Base-by-base conservation (phyloP, 495 filamentous ascomycete species). In the Filosporella fistucella region DNA sequence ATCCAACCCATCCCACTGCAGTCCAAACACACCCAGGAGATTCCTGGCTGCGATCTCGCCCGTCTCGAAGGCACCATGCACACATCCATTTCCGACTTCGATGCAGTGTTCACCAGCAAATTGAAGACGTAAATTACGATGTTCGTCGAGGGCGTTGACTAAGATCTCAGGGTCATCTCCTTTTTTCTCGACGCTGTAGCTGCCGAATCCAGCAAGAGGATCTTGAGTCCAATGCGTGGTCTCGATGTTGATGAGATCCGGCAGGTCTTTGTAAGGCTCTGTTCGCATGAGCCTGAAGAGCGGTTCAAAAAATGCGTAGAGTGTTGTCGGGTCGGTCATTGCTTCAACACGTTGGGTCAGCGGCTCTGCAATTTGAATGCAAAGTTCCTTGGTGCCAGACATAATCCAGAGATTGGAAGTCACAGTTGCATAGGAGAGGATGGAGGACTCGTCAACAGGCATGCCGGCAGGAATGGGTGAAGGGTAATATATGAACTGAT, bases 221-320 rank as follows among this genome's bases (percentile, higher is more conserved):
- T 53, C 50, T 29, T 47, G 50, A 9, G 50, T 53, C 50, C 50
- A 53, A 22, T 53, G 50, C n/a, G 50, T 53, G 16, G 50, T 53
- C 29, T 53, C 50, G 44, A 53, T 41, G 38, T 47, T 47, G n/a
- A 43, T 8, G 32, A 39, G 35, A 7, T 47, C 35, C 9, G 50
- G 50, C 10, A 53, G 44, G 18, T 53, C 50, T 11, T 40, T 47
- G 38, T 47, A 42, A n/a, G 50, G 50, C 25, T 53, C 50, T 17
- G 50, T 53, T 21, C 50, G 50, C 22, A 53, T 16, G 28, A 53
- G 28, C 18, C 33, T 47, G 43, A 53, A 53, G 17, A 53, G 34
- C 1, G 50, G 50, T 22, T 53, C 50, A 39, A 53, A 53, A 37
- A 53, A 53, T 14, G 37, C 50, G 30, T 46, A 43, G 12, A 53